Base-by-base conservation (phyloP, 805 yeast species). In the Candida ipomoeae region DNA sequence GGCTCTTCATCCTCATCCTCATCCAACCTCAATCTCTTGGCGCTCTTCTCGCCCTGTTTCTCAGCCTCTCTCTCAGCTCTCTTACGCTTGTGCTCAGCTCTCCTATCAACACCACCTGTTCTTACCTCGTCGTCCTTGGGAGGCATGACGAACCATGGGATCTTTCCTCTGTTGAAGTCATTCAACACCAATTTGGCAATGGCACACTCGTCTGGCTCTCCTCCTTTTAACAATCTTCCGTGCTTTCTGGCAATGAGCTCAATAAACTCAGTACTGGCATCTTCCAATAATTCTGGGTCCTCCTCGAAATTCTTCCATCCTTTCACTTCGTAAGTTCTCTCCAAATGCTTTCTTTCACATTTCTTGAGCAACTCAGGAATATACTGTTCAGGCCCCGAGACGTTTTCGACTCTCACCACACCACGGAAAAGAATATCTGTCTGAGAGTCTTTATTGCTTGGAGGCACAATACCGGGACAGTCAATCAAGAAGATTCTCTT, bases 381-480 rank as follows among this genome's bases (percentile, higher is more conserved):
- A 66, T 87, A 92, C 68, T 91, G 97, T 70, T 92, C 99, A 5
- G 99, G 97, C 63, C 88, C 77, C 0, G 95, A 81, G 44, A 94
- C 98, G 64, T 92, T 96, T 67, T 92, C 99, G n/a, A 92, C 97
- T 74, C 99, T 86, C 2, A 92, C 99, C 17, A 94, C 99, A 66
- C 99, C 99, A 69, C 97, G 83, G 71, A 92, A 88, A 57, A 92
- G 69, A 62, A 92, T 89, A 68, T 92, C 98, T 26, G 96, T 83
- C 66, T 89, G 96, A 0, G 92, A 71, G 67, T 94, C 99, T 62
- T 84, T 89, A 29, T 83, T 66, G 15, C 95, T 87, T 26, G 99
- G 99, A 8, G 99, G 99, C 18, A 92, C 99, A 64, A 92, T 92
- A 71, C 99, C 99, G 2, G 99, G 99, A 77, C 99, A 94, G 72